Evolutionary conservation across 495 filamentous ascomycete genomes (phyloP), one percentile per base, ranked within the genome.

Genomic region (Parmelia sp.): DNA sequence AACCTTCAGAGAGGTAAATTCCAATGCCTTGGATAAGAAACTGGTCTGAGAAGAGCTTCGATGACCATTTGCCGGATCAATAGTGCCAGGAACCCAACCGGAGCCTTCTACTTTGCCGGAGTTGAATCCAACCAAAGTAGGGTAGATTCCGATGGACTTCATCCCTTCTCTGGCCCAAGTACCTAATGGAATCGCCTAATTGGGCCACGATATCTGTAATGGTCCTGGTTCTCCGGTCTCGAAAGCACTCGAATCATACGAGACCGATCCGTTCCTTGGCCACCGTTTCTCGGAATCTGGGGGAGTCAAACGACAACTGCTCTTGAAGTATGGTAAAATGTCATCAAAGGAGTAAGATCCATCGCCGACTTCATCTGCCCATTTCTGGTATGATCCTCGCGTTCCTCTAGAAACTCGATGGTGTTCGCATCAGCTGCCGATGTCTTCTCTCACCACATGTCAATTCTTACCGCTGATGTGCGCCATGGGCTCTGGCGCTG

Each of bases 241-340:
- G 49, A 55, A 55, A 10, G 29, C 49, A 3, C 19, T 55, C 8
- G 49, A 12, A 55, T 55, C 49, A 21, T 7, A 55, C 23, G 8
- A 25, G 49, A 55, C 49, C 5, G 49, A 27, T 7, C 49, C 49
- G 21, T 55, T 55, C 3, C 5, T 23, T 55, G 49, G 49, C 49
- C 49, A 55, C 5, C 49, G 49, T 17, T 55, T 55, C 9, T 55
- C 49, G 5, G 19, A 3, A 33, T 55, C 49, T 0, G 84, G 85
- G 0, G 79, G 72, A 0, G 84, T 85, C 70, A 84, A 84, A 2
- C 77, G 63, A 0, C 76, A 65, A 53, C 75, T 80, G 57, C 79
- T 81, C 67, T 86, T 72, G 64, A 79, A 88, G 65, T 78, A 84
- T 0, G 83, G 82, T 0, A 86, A 72, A 1, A 84, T 62, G 12